These are phyloP conservation scores for Endogone sp. DNA, from an alignment of 192 early-diverging fungal species.

Conservation along the genomic window DNA sequence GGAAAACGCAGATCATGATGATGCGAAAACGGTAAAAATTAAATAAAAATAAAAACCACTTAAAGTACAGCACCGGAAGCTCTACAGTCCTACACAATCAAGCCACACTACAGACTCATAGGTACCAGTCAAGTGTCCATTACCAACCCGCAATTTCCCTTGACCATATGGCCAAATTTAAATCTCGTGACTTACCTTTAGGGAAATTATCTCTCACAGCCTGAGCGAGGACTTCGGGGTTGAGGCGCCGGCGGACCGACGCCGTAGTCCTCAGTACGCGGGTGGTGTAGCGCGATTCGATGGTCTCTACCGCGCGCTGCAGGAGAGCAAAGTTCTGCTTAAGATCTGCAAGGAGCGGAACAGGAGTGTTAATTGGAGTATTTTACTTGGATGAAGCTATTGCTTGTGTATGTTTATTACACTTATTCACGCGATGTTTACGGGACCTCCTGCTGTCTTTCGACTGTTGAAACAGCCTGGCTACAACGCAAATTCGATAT, in stretches of 20 bases:
- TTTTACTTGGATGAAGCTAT: too few species aligned
- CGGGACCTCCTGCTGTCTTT: too few species aligned
- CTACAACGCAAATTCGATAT: too few species aligned
- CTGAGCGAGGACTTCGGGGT: constrained; percentile 55
- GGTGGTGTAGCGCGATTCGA: constrained; percentile 85
- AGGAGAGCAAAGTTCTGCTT: constrained; percentile 81
- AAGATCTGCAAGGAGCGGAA: constrained; percentile 58
- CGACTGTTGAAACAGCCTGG: too few species aligned
- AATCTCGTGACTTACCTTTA: constrained; percentile 30
- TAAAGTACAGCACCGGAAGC: neutral
- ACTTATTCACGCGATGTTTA: too few species aligned
- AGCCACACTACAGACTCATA: neutral
- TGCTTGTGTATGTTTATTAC: too few species aligned
- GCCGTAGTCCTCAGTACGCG: constrained; percentile 82
- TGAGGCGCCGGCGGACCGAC: constrained; percentile 76
- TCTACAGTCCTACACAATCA: neutral
- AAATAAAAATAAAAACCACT: too few species aligned
- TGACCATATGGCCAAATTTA: too few species aligned
- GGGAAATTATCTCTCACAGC: constrained; percentile 50
- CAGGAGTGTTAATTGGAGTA: too few species aligned
- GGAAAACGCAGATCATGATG: too few species aligned
- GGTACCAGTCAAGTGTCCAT: neutral
- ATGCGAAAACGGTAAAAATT: too few species aligned
- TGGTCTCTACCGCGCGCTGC: constrained; percentile 75
- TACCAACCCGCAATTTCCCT: neutral